Percentiles rank a stretch among this genome's conserved stretches.
These are phyloP conservation scores for Boletus sp. DNA, from an alignment of 768 basidiomycete genomes.

Conservation along the genomic window DNA sequence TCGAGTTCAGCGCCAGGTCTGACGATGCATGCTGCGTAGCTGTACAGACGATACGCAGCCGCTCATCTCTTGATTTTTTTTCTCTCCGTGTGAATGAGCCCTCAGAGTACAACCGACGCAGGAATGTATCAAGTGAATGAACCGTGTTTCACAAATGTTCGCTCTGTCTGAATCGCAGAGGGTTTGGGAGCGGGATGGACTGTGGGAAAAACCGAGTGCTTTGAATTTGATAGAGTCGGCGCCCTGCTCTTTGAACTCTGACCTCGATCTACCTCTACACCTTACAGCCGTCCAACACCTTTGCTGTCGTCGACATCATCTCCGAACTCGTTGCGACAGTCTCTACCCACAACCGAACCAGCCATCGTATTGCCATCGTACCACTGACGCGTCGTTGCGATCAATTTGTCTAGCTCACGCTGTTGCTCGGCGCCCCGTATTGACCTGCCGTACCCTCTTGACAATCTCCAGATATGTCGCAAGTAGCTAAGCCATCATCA, in stretches of 20 bases:
- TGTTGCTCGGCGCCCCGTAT: slow-evolving; percentile 13
- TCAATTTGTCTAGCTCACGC: slow-evolving; percentile 16
- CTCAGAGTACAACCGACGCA: neutral
- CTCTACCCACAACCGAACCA: slow-evolving; percentile 12
- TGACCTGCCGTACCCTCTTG: slow-evolving; percentile 7
- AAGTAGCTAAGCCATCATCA: slow-evolving; percentile 32
- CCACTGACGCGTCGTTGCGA: slow-evolving; percentile 22
- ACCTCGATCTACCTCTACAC: slow-evolving; percentile 26
- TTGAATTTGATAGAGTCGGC: slow-evolving; percentile 28
- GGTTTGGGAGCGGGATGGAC: neutral
- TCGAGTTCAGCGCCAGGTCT: neutral
- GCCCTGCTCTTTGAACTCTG: slow-evolving; percentile 27
- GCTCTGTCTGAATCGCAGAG: neutral
- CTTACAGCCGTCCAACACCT: slow-evolving; percentile 8
- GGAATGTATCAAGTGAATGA: neutral
- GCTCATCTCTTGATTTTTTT: neutral
- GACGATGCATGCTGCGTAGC: neutral
- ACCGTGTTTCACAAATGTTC: neutral
- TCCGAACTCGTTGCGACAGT: slow-evolving; percentile 11
- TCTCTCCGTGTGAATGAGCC: neutral
- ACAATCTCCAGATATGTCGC: slow-evolving; percentile 26
- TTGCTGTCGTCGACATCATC: slow-evolving; percentile 12
- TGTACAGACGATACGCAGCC: neutral
- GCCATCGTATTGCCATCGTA: slow-evolving; percentile 15
- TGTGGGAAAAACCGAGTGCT: slow-evolving; percentile 25